Conservation (phyloP, 2,329 filamentous ascomycete species). For the Trichoderma sp. region DNA sequence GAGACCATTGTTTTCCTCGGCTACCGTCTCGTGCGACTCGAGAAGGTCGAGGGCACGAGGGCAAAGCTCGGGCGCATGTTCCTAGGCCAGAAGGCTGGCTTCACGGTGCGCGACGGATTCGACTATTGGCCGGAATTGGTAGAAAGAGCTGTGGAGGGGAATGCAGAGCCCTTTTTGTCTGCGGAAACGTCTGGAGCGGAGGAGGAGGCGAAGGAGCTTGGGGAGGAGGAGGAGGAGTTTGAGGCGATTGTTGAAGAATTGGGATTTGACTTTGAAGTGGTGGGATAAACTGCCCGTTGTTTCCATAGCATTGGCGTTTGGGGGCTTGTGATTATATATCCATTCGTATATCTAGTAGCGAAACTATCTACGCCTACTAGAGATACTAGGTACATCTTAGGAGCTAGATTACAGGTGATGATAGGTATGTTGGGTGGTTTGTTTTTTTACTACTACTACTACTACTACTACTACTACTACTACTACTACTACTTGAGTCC, state of each 20-base stretch:
- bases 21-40: constrained; percentile 28
- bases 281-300: neutral
- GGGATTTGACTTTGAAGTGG: constrained; percentile 21
- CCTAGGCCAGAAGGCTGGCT: constrained; percentile 42
- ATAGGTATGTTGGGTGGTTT: neutral
- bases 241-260: constrained; percentile 22
- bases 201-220: constrained; percentile 12
- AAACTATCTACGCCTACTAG: neutral
- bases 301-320: neutral
- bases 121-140: constrained; percentile 30
- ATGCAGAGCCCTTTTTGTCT: constrained; percentile 24
- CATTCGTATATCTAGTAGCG: neutral
- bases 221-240: constrained; percentile 4
- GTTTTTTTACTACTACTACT: neutral
- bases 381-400: neutral
- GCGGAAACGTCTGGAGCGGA: neutral
- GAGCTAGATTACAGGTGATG: neutral
- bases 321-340: neutral
- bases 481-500: too few species aligned
- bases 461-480: too few species aligned
- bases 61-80: constrained; percentile 37
- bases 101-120: constrained; percentile 27
- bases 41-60: constrained; percentile 28
- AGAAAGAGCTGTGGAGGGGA: constrained; percentile 27
- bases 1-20: constrained; percentile 32